A percentile compares a stretch with the other conserved stretches of the same genome.
Evolutionary conservation across 495 filamentous ascomycete species (phyloP).

Genomic region (Aspergillus conjunctus): DNA sequence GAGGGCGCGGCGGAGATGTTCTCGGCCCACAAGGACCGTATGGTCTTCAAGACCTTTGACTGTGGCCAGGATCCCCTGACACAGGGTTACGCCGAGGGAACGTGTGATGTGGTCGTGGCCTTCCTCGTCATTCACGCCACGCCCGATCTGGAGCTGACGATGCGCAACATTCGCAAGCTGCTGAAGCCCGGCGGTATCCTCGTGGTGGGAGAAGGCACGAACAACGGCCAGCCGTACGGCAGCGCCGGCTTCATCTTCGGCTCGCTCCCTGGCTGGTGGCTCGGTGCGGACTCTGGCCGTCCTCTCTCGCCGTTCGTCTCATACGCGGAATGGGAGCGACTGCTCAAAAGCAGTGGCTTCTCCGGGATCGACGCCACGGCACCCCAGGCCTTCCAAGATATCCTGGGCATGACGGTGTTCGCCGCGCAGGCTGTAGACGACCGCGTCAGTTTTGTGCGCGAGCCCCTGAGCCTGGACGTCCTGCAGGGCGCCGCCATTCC

Average conservation of each 20-base stretch:
- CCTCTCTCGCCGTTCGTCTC: not conserved
- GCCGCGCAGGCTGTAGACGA: conserved; percentile 18
- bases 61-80: conserved; percentile 42
- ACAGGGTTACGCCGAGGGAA: conserved; percentile 49
- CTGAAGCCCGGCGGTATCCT: conserved; percentile 30
- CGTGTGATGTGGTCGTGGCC: conserved; percentile 55
- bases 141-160: conserved; percentile 44
- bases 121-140: conserved; percentile 58
- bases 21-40: conserved; percentile 29
- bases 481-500: no score
- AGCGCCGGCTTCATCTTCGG: not conserved
- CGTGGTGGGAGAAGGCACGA: conserved; percentile 6
- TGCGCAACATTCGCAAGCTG: conserved; percentile 44
- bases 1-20: conserved; percentile 32
- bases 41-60: conserved; percentile 53
- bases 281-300: not conserved
- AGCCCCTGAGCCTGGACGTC: no score
- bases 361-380: no score
- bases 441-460: no score
- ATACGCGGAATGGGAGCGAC: conserved; percentile 4
- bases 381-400: no score
- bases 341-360: conserved; percentile 14
- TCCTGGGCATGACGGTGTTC: no score
- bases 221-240: not conserved
- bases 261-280: conserved; percentile 16